Conservation (phyloP, 1,284 basidiomycete species). For the Rhizoctonia solani region DNA sequence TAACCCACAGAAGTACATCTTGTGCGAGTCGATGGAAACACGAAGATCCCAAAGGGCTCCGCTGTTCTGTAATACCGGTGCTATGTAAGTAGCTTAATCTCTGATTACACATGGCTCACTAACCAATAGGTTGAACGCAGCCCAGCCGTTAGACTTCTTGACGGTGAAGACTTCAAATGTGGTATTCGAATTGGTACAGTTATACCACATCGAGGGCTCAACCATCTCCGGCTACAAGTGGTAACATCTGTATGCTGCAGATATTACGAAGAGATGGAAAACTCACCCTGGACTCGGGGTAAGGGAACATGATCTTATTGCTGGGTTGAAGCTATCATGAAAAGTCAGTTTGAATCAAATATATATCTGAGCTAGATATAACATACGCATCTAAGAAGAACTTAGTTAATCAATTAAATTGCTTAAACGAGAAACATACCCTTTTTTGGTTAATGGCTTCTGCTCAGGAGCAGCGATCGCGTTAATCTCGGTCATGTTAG, state of each 20-base stretch:
- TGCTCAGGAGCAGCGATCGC: neutral
- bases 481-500: constrained; percentile 9
- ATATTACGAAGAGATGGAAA: neutral
- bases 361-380: neutral
- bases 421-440: neutral
- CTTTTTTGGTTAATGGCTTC: constrained; percentile 24
- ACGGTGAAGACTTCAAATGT: constrained; percentile 10
- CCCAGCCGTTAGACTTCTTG: constrained; percentile 10
- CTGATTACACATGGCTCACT: neutral
- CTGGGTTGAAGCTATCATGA: neutral
- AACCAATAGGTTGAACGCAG: constrained; percentile 18
- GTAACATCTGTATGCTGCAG: neutral
- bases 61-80: neutral
- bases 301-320: constrained; percentile 10
- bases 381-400: neutral
- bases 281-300: constrained; percentile 14
- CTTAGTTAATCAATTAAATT: neutral
- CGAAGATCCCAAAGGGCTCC: constrained; percentile 15
- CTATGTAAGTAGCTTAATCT: neutral
- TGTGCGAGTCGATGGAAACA: constrained; percentile 19
- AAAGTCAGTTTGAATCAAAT: neutral
- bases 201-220: constrained; percentile 6
- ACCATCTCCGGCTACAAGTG: constrained; percentile 1
- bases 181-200: constrained; percentile 3
- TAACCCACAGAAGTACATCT: constrained; percentile 13